Conservation (phyloP, 257 asterid species). For the Penstemon newberryi region DNA sequence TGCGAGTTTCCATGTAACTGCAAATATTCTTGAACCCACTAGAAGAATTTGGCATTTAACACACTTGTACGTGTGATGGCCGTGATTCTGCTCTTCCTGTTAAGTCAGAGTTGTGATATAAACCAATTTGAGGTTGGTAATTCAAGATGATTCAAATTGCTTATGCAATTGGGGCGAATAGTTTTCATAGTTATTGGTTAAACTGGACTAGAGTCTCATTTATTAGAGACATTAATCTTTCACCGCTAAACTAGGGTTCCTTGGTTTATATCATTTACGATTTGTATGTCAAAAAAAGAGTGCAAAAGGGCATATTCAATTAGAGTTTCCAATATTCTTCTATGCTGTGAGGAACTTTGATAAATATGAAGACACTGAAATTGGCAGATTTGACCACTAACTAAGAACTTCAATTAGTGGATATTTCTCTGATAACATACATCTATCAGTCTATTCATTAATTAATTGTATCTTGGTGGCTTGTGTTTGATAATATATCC, state of each 20-base stretch:
- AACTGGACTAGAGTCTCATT: neutral
- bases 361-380: neutral
- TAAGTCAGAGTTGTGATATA: neutral
- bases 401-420: neutral
- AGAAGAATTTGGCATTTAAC: neutral
- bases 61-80: neutral
- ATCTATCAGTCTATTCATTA: conserved; percentile 1
- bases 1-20: neutral
- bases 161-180: neutral
- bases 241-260: neutral
- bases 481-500: conserved; percentile 12
- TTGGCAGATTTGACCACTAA: neutral
- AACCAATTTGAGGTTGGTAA: neutral
- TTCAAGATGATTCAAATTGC: neutral
- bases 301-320: conserved; percentile 4
- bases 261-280: neutral
- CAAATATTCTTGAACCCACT: neutral
- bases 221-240: neutral
- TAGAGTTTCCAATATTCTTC: neutral
- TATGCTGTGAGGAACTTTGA: conserved; percentile 6
- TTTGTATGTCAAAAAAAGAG: neutral
- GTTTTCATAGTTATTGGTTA: neutral
- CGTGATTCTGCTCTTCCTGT: neutral
- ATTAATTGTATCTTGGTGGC: conserved; percentile 12
- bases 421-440: neutral